These are phyloP conservation scores for Chrysoporthe deuterocubensis DNA, from an alignment of 2,329 filamentous ascomycete species.

Conservation along the genomic window DNA sequence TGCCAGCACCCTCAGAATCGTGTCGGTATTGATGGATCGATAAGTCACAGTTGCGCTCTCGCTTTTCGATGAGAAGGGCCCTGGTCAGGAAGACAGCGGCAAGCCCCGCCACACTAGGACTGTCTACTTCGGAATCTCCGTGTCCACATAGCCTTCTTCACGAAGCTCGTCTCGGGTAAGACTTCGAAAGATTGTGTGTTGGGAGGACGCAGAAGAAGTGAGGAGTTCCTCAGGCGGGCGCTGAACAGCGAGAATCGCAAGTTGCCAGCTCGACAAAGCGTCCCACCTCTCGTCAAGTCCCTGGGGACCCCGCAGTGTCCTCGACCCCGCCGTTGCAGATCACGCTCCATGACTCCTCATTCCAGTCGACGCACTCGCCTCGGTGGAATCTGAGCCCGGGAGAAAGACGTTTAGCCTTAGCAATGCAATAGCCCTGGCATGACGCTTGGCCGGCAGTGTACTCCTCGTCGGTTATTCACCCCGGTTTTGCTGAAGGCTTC, in stretches of 20 bases:
- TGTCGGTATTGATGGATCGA: neutral
- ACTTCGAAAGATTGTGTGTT: neutral
- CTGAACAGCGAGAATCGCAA: neutral
- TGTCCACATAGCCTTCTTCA: neutral
- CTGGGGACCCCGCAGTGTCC: neutral
- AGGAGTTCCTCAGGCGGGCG: neutral
- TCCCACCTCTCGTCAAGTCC: neutral
- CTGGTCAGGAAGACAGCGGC: neutral
- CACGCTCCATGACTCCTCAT: neutral
- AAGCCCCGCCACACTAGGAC: neutral
- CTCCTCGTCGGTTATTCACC: neutral
- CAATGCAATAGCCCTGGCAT: neutral
- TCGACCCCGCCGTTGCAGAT: conserved; percentile 7
- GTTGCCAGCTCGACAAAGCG: neutral
- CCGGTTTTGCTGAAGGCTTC: neutral
- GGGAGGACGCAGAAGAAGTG: neutral
- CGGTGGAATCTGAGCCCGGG: neutral
- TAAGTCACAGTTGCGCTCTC: neutral
- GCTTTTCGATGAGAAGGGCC: neutral
- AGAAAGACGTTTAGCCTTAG: neutral
- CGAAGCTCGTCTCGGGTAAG: neutral
- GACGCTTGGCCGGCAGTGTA: neutral
- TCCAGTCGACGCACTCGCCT: neutral
- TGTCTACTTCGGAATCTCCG: neutral
- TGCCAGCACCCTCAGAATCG: neutral